phyloP scores from a whole-genome alignment of 2,329 filamentous ascomycete species.

The Colletotrichum kahawae region DNA sequence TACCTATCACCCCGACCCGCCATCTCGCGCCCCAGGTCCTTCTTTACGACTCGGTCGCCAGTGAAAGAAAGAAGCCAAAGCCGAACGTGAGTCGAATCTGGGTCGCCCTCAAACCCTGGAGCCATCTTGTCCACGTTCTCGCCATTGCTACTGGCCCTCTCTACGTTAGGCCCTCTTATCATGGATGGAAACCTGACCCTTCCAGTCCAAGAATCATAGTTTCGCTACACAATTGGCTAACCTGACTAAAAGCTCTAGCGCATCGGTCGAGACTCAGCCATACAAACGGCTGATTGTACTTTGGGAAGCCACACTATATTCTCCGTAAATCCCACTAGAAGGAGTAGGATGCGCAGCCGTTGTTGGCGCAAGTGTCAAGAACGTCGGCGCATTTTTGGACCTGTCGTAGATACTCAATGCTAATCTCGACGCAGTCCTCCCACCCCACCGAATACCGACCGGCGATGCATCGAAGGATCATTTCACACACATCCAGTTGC shows the following conservation, averaged over 20 bases:
- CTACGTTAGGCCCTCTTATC: not conserved
- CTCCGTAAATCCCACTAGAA: not conserved
- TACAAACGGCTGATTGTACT: not conserved
- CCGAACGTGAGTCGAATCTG: not conserved
- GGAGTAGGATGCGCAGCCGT: not conserved
- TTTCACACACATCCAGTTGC: too few relatives aligned
- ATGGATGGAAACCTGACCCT: not conserved
- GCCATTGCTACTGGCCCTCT: not conserved
- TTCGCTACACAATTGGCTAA: not conserved
- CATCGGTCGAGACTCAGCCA: not conserved
- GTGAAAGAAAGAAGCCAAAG: not conserved
- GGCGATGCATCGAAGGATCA: too few relatives aligned
- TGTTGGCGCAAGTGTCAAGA: not conserved
- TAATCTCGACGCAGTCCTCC: not conserved
- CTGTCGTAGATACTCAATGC: not conserved
- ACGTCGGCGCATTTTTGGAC: not conserved
- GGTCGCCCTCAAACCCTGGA: not conserved
- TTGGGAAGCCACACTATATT: not conserved
- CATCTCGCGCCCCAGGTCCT: too few relatives aligned
- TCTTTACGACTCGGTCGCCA: not conserved
- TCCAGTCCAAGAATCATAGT: not conserved
- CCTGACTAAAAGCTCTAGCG: not conserved
- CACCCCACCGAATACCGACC: not conserved
- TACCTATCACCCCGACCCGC: not conserved
- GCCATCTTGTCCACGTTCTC: not conserved